A percentile compares a stretch with the other conserved stretches of the same genome.
Conservation (phyloP, 345 rosid genomes). For the Syzygium jambos region DNA sequence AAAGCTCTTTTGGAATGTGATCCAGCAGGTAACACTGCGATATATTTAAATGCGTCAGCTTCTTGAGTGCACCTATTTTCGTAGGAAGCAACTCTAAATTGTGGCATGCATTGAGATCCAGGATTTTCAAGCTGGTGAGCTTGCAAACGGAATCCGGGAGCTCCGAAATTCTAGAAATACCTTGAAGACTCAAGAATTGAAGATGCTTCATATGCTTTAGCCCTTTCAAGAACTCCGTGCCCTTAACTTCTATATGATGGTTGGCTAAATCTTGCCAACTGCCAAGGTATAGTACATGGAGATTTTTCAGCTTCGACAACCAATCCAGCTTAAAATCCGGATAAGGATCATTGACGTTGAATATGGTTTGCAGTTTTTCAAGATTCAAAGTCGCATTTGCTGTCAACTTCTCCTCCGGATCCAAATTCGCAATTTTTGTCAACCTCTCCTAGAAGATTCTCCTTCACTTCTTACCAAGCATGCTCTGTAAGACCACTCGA, state of each 20-base stretch:
- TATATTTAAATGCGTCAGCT: constrained; percentile 32
- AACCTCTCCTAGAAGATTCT: not conserved
- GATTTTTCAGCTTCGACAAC: constrained; percentile 14
- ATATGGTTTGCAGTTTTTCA: constrained; percentile 17
- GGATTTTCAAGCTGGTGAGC: constrained; percentile 24
- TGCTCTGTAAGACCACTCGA: constrained; percentile 9
- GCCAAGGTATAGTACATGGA: constrained; percentile 1
- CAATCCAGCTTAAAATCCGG: constrained; percentile 29
- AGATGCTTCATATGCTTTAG: constrained; percentile 2
- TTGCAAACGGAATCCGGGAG: constrained; percentile 18
- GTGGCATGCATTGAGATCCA: constrained; percentile 54
- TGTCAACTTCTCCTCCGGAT: no score
- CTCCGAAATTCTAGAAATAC: constrained; percentile 35
- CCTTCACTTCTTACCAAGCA: constrained; percentile 23
- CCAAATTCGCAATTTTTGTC: no score
- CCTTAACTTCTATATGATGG: constrained; percentile 4
- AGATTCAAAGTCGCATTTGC: not conserved
- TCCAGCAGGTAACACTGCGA: constrained; percentile 41
- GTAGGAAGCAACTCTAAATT: constrained; percentile 41
- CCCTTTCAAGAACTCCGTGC: not conserved
- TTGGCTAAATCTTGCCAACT: constrained; percentile 8
- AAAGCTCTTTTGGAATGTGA: constrained; percentile 33
- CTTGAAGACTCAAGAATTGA: constrained; percentile 39
- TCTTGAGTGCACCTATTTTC: constrained; percentile 23
- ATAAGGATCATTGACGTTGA: constrained; percentile 37